Conservation (phyloP, 2,329 filamentous ascomycete species). For the Aplosporella prunicola region DNA sequence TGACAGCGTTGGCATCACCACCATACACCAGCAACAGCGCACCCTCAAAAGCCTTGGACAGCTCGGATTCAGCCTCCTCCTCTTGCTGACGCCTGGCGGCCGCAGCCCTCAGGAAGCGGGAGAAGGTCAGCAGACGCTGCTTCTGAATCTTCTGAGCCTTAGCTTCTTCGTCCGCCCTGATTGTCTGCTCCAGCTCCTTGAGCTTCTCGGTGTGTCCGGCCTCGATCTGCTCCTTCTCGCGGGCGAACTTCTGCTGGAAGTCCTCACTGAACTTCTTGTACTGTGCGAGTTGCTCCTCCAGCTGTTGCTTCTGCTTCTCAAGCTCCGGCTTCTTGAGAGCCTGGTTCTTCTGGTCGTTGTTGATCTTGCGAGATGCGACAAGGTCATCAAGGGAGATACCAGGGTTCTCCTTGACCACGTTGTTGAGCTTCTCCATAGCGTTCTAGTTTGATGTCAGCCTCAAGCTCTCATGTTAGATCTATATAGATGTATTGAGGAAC, state of each 20-base stretch:
- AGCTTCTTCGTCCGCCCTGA: constrained; percentile 45
- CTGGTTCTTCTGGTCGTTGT: constrained; percentile 69
- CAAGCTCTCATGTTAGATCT: background rate
- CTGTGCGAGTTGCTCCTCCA: constrained; percentile 64
- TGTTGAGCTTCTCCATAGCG: constrained; percentile 63
- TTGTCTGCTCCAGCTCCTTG: constrained; percentile 44
- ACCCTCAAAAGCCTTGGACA: constrained; percentile 73
- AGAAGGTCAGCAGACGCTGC: constrained; percentile 59
- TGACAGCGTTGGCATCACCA: constrained; percentile 64
- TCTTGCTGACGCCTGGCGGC: constrained; percentile 63
- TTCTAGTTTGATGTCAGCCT: constrained; percentile 39
- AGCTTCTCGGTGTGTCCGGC: constrained; percentile 48
- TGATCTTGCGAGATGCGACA: constrained; percentile 63
- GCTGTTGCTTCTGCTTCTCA: constrained; percentile 56
- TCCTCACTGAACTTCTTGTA: constrained; percentile 69
- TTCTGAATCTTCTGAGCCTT: constrained; percentile 41
- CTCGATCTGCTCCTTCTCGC: constrained; percentile 48
- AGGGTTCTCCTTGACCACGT: constrained; percentile 58
- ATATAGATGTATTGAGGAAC: constrained; percentile 25
- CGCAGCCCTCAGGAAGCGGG: constrained; percentile 71
- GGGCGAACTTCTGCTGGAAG: constrained; percentile 51
- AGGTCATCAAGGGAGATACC: constrained; percentile 65
- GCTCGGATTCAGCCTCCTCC: constrained; percentile 61
- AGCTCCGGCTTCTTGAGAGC: constrained; percentile 67
- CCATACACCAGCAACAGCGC: constrained; percentile 70